Percentiles rank a stretch among this genome's conserved stretches.
phyloP scores from a whole-genome alignment of 768 basidiomycete genomes.

The Amanita rubescens region DNA sequence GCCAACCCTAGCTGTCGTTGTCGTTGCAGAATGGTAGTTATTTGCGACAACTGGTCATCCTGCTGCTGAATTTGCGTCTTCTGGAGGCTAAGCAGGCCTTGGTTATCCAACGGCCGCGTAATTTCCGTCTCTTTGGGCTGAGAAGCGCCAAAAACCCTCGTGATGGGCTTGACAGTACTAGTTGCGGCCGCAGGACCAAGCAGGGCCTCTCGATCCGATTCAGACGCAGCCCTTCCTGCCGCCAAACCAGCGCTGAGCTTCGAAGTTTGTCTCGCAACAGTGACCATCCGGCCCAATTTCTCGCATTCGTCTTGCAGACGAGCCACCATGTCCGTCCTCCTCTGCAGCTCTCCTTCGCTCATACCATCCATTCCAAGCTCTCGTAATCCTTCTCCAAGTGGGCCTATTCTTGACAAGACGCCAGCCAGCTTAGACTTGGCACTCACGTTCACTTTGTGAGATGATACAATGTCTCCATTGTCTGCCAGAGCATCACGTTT shows the following conservation, averaged over 20 bases:
- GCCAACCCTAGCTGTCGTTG: constrained; percentile 85
- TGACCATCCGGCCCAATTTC: constrained; percentile 80
- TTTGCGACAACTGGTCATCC: constrained; percentile 70
- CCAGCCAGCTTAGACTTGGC: constrained; percentile 83
- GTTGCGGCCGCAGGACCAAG: constrained; percentile 29
- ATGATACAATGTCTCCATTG: constrained; percentile 61
- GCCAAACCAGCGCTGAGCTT: constrained; percentile 24
- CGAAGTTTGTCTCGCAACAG: constrained; percentile 54
- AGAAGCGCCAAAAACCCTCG: constrained; percentile 74
- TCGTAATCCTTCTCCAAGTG: constrained; percentile 61
- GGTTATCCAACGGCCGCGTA: constrained; percentile 84
- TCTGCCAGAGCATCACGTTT: constrained; percentile 80
- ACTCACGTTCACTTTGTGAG: constrained; percentile 74
- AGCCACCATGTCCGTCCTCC: constrained; percentile 85
- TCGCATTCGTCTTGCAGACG: constrained; percentile 87
- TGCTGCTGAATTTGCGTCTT: constrained; percentile 76
- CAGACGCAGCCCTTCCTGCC: constrained; percentile 36
- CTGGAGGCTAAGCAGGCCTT: constrained; percentile 75
- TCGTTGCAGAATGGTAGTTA: constrained; percentile 76
- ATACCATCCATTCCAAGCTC: constrained; percentile 62
- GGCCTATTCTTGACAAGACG: constrained; percentile 65
- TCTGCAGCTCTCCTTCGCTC: constrained; percentile 86
- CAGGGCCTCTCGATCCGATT: constrained; percentile 59
- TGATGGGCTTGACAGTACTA: constrained; percentile 37
- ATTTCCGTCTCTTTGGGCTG: constrained; percentile 65